Percentiles rank a stretch among this genome's conserved stretches.
phyloP scores from a whole-genome alignment of 1,139 yeast species.

The Entelexis paramagnoliae region DNA sequence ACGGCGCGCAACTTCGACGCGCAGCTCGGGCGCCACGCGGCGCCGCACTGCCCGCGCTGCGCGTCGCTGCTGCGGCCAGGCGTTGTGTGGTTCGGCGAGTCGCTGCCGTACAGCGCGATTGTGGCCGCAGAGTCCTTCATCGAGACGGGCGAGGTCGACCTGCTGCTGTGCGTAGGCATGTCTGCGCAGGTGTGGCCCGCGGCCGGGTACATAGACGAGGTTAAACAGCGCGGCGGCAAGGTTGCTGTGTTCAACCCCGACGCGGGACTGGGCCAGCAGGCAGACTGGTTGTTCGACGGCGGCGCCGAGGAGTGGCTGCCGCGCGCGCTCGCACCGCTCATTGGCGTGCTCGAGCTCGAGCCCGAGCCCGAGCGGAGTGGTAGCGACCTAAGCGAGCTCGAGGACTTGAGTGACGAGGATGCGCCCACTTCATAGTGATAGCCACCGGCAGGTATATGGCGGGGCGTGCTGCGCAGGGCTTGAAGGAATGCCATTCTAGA shows the following conservation, averaged over 20 bases:
- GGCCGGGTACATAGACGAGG: constrained; percentile 76
- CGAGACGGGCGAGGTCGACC: constrained; percentile 49
- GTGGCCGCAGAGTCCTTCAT: constrained; percentile 63
- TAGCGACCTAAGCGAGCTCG: constrained; percentile 8
- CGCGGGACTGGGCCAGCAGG: constrained; percentile 32
- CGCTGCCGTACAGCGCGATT: constrained; percentile 53
- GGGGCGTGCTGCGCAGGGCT: no score
- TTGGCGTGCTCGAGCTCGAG: constrained; percentile 5
- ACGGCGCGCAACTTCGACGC: constrained; percentile 48
- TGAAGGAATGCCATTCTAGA: no score
- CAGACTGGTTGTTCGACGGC: constrained; percentile 65
- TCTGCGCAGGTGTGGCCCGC: constrained; percentile 86
- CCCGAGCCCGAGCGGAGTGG: not conserved
- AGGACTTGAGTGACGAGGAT: not conserved
- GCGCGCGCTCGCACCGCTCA: constrained; percentile 44
- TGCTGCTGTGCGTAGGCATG: constrained; percentile 75
- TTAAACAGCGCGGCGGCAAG: constrained; percentile 60
- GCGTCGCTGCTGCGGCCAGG: constrained; percentile 62
- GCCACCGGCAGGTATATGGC: no score
- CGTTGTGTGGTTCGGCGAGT: constrained; percentile 89
- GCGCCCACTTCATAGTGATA: no score
- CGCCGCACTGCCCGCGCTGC: constrained; percentile 76
- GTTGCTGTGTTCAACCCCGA: constrained; percentile 78
- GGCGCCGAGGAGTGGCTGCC: constrained; percentile 71
- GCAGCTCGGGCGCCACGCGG: constrained; percentile 35